Evolutionary conservation across 805 yeast genomes (phyloP).

Genomic region (Cyberlindnera veronae): DNA sequence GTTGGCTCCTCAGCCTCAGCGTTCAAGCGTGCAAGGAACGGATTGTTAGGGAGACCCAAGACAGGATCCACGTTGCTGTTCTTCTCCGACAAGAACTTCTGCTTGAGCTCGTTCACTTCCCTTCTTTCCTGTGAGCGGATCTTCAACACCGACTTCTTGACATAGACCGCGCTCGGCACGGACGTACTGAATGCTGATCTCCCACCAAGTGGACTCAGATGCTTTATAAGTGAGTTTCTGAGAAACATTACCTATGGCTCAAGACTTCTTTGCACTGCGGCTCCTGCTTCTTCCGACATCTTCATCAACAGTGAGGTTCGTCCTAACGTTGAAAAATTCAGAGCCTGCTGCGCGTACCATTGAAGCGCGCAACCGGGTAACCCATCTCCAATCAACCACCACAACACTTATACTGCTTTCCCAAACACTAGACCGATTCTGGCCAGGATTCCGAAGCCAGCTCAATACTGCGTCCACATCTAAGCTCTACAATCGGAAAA

Average conservation of each 20-base stretch:
- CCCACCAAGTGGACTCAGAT: conserved; percentile 7
- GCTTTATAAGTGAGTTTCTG: conserved; percentile 13
- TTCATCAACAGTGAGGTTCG: neutral
- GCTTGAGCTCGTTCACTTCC: conserved; percentile 26
- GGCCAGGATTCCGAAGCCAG: too few species aligned
- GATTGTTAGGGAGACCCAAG: conserved; percentile 62
- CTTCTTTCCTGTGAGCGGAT: conserved; percentile 24
- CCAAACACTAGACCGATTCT: too few species aligned
- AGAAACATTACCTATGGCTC: conserved; percentile 5
- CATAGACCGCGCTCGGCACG: conserved; percentile 4
- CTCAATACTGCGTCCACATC: too few species aligned
- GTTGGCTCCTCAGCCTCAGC: conserved; percentile 65
- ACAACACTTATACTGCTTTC: too few species aligned
- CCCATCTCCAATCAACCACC: too few species aligned
- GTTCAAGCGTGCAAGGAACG: conserved; percentile 64
- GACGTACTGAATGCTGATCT: conserved; percentile 6
- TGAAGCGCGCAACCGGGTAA: too few species aligned
- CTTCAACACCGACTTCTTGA: conserved; percentile 25
- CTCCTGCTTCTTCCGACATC: too few species aligned
- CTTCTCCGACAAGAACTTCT: conserved; percentile 25
- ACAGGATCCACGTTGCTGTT: conserved; percentile 63
- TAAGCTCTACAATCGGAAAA: too few species aligned
- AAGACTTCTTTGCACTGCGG: neutral
- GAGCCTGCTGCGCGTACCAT: neutral
- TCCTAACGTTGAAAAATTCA: neutral